These are phyloP conservation scores for Backusella psychrophila DNA, from an alignment of 192 early-diverging fungal genomes.

Conservation along the genomic window DNA sequence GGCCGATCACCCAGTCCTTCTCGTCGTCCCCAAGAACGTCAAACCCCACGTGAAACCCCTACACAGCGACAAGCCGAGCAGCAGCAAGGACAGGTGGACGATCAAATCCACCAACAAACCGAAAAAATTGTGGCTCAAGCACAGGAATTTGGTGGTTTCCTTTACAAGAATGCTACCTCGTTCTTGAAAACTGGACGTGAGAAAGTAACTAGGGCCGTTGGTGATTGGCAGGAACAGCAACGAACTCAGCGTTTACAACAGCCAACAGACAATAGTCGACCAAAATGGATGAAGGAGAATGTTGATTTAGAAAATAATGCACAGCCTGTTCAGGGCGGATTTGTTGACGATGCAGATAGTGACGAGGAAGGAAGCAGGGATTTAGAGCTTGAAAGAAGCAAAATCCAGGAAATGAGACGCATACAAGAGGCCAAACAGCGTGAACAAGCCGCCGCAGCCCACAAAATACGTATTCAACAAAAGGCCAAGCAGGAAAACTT, in stretches of 20 bases:
- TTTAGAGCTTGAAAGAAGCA: not conserved
- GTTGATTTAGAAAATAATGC: conserved; percentile 2
- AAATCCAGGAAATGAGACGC: conserved; percentile 3
- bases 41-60: not conserved
- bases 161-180: conserved; percentile 66
- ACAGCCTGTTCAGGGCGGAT: not conserved
- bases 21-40: not conserved
- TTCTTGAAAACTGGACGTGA: conserved; percentile 61
- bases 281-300: conserved; percentile 36
- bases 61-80: not conserved
- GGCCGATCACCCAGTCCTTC: not conserved
- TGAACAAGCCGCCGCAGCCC: not conserved
- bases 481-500: not conserved
- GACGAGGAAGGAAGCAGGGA: conserved; percentile 7
- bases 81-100: conserved; percentile 20
- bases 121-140: conserved; percentile 55
- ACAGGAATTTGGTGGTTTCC: conserved; percentile 55
- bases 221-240: conserved; percentile 51
- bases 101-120: conserved; percentile 47
- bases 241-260: conserved; percentile 24
- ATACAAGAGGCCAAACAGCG: not conserved
- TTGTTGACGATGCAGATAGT: conserved; percentile 20
- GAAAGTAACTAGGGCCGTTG: conserved; percentile 58
- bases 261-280: conserved; percentile 19
- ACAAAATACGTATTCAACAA: conserved; percentile 3